These are phyloP conservation scores for Caloboletus inedulis DNA, from an alignment of 1,284 basidiomycete genomes.

Conservation along the genomic window DNA sequence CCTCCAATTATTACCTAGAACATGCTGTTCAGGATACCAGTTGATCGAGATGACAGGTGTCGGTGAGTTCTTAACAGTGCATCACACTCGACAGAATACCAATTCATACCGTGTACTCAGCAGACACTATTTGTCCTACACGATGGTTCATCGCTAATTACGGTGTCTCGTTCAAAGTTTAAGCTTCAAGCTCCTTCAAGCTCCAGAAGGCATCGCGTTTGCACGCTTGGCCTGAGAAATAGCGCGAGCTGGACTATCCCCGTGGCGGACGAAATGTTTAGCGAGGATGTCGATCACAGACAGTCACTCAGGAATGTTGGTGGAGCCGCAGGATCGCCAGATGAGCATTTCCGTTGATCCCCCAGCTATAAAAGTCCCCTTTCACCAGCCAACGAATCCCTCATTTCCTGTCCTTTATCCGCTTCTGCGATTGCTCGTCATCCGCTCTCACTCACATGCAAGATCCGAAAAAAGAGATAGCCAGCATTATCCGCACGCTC, in stretches of 20 bases:
- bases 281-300: background rate
- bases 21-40: background rate
- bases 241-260: background rate
- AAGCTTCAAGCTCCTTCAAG: background rate
- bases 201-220: background rate
- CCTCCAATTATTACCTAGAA: background rate
- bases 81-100: conserved; percentile 3
- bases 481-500: conserved; percentile 22
- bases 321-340: background rate
- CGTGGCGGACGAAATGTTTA: background rate
- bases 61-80: background rate
- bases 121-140: background rate
- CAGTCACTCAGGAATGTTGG: conserved; percentile 6
- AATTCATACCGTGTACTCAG: background rate
- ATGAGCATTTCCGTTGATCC: background rate
- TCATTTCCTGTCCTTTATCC: background rate
- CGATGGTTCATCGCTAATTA: background rate
- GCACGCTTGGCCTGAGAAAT: background rate
- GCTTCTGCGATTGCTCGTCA: background rate
- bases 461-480: conserved; percentile 30
- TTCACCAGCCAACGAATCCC: background rate
- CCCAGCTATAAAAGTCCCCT: conserved; percentile 19
- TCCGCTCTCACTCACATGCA: conserved; percentile 20
- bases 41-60: background rate
- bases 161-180: background rate